phyloP scores from a whole-genome alignment of 2,329 filamentous ascomycete genomes.

The Ophioceras dolichostomum region DNA sequence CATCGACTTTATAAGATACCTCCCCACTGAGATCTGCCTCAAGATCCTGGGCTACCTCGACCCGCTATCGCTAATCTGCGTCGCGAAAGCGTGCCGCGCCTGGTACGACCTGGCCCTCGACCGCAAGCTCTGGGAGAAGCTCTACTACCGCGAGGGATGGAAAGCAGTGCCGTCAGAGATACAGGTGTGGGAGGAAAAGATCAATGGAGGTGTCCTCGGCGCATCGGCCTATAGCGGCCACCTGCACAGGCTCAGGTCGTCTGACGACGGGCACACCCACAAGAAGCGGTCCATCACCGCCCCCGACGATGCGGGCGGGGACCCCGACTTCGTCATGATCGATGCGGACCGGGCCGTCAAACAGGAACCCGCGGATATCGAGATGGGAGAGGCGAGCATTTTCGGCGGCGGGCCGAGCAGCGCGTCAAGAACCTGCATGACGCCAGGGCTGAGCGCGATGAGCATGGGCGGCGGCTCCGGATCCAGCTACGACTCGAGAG shows the following conservation, averaged over 20 bases:
- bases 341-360: slow-evolving; percentile 17
- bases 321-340: slow-evolving; percentile 31
- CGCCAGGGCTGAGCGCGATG: slow-evolving; percentile 15
- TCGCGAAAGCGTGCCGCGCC: slow-evolving; percentile 64
- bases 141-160: slow-evolving; percentile 85
- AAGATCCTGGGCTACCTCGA: slow-evolving; percentile 82
- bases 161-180: slow-evolving; percentile 57
- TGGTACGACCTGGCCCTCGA: slow-evolving; percentile 80
- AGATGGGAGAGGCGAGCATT: slow-evolving; percentile 12
- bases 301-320: slow-evolving; percentile 21
- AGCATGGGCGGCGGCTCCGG: slow-evolving; percentile 21
- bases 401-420: slow-evolving; percentile 15
- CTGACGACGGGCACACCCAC: slow-evolving; percentile 32
- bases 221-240: slow-evolving; percentile 17
- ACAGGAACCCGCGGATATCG: slow-evolving; percentile 13
- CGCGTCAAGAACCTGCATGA: slow-evolving; percentile 7
- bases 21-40: slow-evolving; percentile 84
- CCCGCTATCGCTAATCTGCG: slow-evolving; percentile 64
- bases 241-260: slow-evolving; percentile 27
- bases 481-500: slow-evolving; percentile 15
- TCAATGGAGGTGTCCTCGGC: slow-evolving; percentile 29
- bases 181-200: slow-evolving; percentile 48
- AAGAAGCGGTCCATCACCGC: slow-evolving; percentile 41
- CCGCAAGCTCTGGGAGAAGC: slow-evolving; percentile 70
- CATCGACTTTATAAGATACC: slow-evolving; percentile 77